These are phyloP conservation scores for Hylodesmum podocarpum DNA, from an alignment of 306 rosid genomes.

Conservation along the genomic window DNA sequence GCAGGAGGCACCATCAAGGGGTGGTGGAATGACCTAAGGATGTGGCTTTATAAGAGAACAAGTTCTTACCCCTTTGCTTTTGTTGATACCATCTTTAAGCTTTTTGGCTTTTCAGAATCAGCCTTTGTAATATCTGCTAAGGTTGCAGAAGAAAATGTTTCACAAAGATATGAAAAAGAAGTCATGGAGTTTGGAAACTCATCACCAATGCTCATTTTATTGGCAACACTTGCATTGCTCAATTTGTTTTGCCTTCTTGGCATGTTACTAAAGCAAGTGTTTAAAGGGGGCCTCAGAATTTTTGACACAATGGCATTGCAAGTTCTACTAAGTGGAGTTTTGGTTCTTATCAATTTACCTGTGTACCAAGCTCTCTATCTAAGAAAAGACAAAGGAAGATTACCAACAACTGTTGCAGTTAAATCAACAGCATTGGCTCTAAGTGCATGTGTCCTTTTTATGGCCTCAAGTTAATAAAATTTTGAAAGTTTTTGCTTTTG, in stretches of 20 bases:
- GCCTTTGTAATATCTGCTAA: slow-evolving; percentile 55
- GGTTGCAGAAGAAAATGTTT: slow-evolving; percentile 55
- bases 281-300: slow-evolving; percentile 20
- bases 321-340: slow-evolving; percentile 49
- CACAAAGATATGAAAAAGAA: slow-evolving; percentile 51
- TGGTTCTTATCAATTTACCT: slow-evolving; percentile 60
- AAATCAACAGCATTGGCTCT: slow-evolving; percentile 29
- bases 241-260: slow-evolving; percentile 58
- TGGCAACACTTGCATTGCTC: slow-evolving; percentile 57
- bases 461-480: not conserved
- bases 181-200: slow-evolving; percentile 66
- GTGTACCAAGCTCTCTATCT: slow-evolving; percentile 60
- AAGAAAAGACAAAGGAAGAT: slow-evolving; percentile 61
- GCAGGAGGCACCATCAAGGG: slow-evolving; percentile 63
- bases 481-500: not conserved
- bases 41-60: slow-evolving; percentile 74
- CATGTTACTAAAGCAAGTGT: slow-evolving; percentile 34
- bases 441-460: slow-evolving; percentile 6
- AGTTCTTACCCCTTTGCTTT: slow-evolving; percentile 51
- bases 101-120: slow-evolving; percentile 38
- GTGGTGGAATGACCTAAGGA: slow-evolving; percentile 72
- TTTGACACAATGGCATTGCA: slow-evolving; percentile 48
- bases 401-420: slow-evolving; percentile 44
- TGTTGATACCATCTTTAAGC: slow-evolving; percentile 17
- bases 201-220: slow-evolving; percentile 52